Evolutionary conservation across 2,329 filamentous ascomycete species (phyloP), one percentile per base, ranked within the genome.

Genomic region (Ceratocystis colombiana): DNA sequence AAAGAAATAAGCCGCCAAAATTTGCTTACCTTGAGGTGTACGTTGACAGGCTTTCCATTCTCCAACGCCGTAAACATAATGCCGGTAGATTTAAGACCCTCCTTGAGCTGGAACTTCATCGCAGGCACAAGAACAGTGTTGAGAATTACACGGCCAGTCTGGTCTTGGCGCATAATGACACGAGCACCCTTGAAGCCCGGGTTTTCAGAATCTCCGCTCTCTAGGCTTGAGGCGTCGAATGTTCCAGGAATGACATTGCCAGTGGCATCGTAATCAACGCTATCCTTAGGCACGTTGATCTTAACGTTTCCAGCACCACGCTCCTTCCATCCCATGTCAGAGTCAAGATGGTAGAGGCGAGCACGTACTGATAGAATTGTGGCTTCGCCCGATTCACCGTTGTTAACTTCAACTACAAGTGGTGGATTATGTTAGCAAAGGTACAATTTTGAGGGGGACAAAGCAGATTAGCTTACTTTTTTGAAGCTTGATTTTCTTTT

Each of bases 111-210:
- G 72, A 95, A 90, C 57, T 85, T 84, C 82, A 95, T 88, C 4
- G 86, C 84, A 67, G 89, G 87, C 68, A 90, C 83, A 68, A 97
- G 81, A 0, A 86, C 84, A 0, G 88, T 90, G 76, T 97, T 97
- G 63, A 97, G 79, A 69, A 96, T 86, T 65, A 97, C 85, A 25
- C 90, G 84, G 72, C 92, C 86, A 0, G 90, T 94, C 68, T 91
- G 90, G 72, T 96, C 92, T 70, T 95, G 90, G 20, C 93, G 87
- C 85, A 96, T 91, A 68, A 97, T 83, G 70, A 97, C 83, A 53
- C 93, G 88, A 28, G 87, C 81, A 66, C 84, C 78, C 70, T 81
- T 81, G 64, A 78, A 75, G 22, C 61, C 45, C 7, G 62, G 46
- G 2, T 33, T 61, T 30, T 59, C 53, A 67, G 62, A 1, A 70